Evolutionary conservation across 352 stramenopile species (phyloP).

Genomic region (Globisporangium nagaii): DNA sequence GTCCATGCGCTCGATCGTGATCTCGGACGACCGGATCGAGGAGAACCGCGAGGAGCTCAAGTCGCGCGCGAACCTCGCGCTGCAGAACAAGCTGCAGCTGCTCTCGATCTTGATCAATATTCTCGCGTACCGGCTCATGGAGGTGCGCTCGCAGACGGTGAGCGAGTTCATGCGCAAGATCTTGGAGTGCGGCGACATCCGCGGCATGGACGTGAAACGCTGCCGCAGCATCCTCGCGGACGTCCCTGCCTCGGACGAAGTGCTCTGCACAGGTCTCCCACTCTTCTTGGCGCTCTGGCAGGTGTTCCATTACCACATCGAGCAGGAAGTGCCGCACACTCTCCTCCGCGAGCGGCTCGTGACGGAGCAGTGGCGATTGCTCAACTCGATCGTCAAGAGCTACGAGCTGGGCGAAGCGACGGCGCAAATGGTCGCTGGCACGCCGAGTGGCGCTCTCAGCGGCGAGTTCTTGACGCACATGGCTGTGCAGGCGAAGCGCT

Average conservation of each 20-base stretch:
- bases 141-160: conserved; percentile 42
- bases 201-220: conserved; percentile 27
- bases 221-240: conserved; percentile 40
- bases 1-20: conserved; percentile 76
- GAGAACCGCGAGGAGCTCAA: conserved; percentile 11
- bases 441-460: conserved; percentile 14
- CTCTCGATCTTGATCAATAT: conserved; percentile 84
- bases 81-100: conserved; percentile 83
- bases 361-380: conserved; percentile 51
- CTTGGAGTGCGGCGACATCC: conserved; percentile 19
- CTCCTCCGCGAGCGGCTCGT: conserved; percentile 52
- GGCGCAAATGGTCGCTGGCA: background rate
- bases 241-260: conserved; percentile 50
- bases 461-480: conserved; percentile 54
- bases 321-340: conserved; percentile 69
- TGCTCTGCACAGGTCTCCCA: conserved; percentile 64
- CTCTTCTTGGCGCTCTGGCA: conserved; percentile 76
- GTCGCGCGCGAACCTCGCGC: conserved; percentile 57
- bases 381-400: conserved; percentile 60
- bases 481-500: conserved; percentile 66
- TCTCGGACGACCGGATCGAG: conserved; percentile 21
- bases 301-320: conserved; percentile 81
- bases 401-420: conserved; percentile 36
- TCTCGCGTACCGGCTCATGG: conserved; percentile 69
- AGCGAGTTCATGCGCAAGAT: conserved; percentile 52